Base-by-base conservation (phyloP, 352 stramenopile genomes). In the Pythium myriotylum region DNA sequence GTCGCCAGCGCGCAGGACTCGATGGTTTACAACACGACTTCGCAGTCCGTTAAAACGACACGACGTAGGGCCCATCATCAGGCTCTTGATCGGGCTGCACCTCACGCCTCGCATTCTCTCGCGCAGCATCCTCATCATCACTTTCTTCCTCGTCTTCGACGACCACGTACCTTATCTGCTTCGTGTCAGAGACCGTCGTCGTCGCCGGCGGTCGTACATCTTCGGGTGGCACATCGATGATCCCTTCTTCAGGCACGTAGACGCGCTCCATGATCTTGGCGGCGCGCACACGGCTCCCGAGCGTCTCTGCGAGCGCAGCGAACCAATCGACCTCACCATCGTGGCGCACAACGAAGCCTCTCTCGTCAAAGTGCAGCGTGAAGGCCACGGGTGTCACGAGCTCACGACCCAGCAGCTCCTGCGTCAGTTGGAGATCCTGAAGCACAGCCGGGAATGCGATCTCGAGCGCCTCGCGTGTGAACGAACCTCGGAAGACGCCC, bases 311-410 rank as follows among this genome's bases (percentile, higher is more conserved):
- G 13, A 66, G 26, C 17, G 49, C 32, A 0, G 16, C 32, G n/a
- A 59, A 59, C 13, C 50, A 42, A 33, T 66, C 58, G 2, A 48
- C 42, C 19, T 66, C 58, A 16, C 27, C 58, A 12, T 66, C 58
- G 40, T 59, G 48, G 16, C 58, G 58, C 40, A 53, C 41, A 7
- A 58, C 24, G 17, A 23, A 16, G 2, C 58, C 49, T 6, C 40
- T 16, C 2, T 20, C 20, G 50, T 59, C 37, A 41, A 66, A 66
- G 33, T 66, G 49, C 8, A 66, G 29, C 9, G 32, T 16, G 12
- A 59, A 66, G 14, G 42, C 48, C 19, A 59, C 37, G 26, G 27
- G 40, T 16, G 33, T 46, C 27, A 49, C 29, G 20, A 66, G 22
- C 13, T 51, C 48, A 4, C 42, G 35, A 9, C 49, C 58, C 7